Evolutionary conservation across 2,329 filamentous ascomycete genomes (phyloP).

Genomic region (Aspergillus pseudotamarii): DNA sequence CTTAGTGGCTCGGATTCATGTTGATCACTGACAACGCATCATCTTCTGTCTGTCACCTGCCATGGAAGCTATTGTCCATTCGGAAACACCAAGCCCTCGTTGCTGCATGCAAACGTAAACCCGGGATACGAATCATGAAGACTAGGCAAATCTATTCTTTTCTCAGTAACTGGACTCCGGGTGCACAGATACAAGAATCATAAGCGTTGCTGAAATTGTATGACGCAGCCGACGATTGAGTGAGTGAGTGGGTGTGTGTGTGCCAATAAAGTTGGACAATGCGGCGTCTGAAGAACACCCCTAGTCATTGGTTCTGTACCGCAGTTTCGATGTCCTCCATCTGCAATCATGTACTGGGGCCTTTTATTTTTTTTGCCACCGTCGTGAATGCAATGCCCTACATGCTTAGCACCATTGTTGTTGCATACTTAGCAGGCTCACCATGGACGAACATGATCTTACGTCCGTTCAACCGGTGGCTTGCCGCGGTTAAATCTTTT

Average conservation of each 20-base stretch:
- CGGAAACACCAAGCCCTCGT: neutral
- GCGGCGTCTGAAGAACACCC: neutral
- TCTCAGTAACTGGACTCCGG: neutral
- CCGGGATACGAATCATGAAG: neutral
- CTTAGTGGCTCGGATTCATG: neutral
- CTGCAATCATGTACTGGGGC: neutral
- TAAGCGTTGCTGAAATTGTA: neutral
- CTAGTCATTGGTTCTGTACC: neutral
- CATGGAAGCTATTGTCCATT: neutral
- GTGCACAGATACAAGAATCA: neutral
- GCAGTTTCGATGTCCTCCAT: neutral
- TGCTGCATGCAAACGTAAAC: neutral
- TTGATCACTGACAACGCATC: conserved; percentile 1
- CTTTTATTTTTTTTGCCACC: neutral
- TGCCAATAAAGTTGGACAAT: neutral
- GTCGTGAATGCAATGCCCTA: neutral
- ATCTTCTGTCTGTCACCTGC: neutral
- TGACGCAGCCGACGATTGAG: too few species aligned
- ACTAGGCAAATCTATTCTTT: neutral
- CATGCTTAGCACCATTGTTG: neutral
- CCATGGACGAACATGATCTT: neutral
- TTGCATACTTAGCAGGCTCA: neutral
- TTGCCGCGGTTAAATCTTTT: neutral
- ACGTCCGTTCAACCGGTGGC: neutral
- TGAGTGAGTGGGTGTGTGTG: neutral